These are phyloP conservation scores for Ustulina deusta DNA, from an alignment of 2,329 filamentous ascomycete species.

Conservation along the genomic window DNA sequence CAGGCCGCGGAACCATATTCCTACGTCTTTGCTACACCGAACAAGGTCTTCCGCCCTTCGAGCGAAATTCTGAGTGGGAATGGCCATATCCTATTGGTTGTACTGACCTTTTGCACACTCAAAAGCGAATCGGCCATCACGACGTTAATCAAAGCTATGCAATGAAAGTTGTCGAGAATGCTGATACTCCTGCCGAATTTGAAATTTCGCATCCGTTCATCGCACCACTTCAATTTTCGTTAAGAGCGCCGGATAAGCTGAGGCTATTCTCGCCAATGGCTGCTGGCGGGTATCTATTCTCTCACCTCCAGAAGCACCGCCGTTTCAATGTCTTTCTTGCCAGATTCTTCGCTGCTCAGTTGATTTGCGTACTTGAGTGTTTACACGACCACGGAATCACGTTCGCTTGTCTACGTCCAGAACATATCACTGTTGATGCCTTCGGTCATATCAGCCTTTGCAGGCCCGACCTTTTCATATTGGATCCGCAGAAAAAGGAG, in stretches of 20 bases:
- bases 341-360: constrained; percentile 1
- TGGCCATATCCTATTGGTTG: background rate
- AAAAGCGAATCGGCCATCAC: background rate
- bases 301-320: background rate
- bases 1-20: constrained; percentile 1
- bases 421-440: constrained; percentile 4
- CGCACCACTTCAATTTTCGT: background rate
- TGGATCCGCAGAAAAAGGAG: constrained; percentile 5
- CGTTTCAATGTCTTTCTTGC: background rate
- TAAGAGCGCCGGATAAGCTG: background rate
- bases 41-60: background rate
- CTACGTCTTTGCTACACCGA: background rate
- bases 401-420: background rate
- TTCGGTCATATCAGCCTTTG: constrained; percentile 16
- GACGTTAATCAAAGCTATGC: background rate
- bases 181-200: background rate
- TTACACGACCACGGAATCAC: constrained; percentile 5
- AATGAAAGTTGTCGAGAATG: background rate
- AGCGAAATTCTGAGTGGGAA: background rate
- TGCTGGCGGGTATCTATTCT: background rate
- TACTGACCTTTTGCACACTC: background rate
- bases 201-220: background rate
- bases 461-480: constrained; percentile 11
- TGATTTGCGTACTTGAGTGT: constrained; percentile 6
- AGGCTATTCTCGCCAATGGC: constrained; percentile 3